phyloP scores from a whole-genome alignment of 2,329 filamentous ascomycete genomes.

The Mollisiaceae sp. region DNA sequence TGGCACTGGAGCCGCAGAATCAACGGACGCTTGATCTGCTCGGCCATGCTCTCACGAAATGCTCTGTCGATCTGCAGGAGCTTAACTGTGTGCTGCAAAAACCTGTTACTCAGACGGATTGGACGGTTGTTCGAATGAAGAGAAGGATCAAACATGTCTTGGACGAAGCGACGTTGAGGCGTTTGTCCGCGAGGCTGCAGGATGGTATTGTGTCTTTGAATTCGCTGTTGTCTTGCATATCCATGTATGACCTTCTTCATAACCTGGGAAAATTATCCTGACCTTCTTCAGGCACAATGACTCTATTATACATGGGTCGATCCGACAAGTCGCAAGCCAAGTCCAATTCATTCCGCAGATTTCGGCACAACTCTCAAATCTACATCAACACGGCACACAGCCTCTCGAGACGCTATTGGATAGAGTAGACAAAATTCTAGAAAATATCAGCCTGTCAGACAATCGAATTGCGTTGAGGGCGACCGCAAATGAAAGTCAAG shows the following conservation, averaged over 20 bases:
- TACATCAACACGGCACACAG: neutral
- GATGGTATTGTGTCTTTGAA: constrained; percentile 2
- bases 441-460: neutral
- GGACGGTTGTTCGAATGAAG: neutral
- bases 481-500: neutral
- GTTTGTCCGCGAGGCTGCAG: neutral
- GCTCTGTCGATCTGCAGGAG: constrained; percentile 1
- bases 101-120: neutral
- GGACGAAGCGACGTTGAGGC: neutral
- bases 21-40: neutral
- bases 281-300: constrained; percentile 1
- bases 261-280: neutral
- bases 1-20: neutral
- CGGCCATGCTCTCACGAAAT: constrained; percentile 4
- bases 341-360: neutral
- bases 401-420: neutral
- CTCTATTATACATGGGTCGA: neutral
- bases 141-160: constrained; percentile 1
- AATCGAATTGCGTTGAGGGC: neutral
- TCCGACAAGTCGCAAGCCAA: neutral
- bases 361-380: neutral
- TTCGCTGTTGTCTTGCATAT: neutral
- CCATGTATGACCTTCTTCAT: neutral
- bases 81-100: neutral
- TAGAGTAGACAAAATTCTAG: neutral